Conservation (phyloP, 192 early-diverging fungal genomes). For the Gonapodya sp. region DNA sequence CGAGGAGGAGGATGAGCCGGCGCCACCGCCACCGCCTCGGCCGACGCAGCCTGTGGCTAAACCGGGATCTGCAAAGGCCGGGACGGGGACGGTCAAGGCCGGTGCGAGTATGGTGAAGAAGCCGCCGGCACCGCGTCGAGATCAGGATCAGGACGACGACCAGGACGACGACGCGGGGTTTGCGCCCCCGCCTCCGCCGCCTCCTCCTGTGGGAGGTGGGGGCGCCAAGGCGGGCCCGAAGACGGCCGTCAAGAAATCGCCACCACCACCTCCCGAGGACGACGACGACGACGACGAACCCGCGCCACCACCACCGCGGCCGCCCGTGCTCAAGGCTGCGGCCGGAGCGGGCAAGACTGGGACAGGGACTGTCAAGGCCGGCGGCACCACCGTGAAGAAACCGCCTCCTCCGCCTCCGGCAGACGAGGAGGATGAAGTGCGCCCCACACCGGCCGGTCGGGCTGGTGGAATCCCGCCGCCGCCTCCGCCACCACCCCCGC, state of each 20-base stretch:
- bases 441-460: neutral
- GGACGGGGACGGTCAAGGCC: neutral
- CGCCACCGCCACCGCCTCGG: constrained; percentile 2
- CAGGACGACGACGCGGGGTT: no score
- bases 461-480: neutral
- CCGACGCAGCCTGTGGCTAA: neutral
- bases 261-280: neutral
- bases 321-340: neutral
- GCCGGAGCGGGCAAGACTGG: neutral
- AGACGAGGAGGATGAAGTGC: neutral
- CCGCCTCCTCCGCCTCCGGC: neutral
- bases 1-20: neutral
- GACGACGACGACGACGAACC: neutral
- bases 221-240: no score
- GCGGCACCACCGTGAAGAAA: neutral
- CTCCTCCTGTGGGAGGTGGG: neutral
- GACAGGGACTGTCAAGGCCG: no score
- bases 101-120: neutral
- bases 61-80: neutral
- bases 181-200: neutral
- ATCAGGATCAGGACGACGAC: no score
- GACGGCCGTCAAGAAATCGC: neutral
- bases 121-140: no score
- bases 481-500: neutral
- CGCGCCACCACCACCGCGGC: neutral